Evolutionary conservation across 2,329 filamentous ascomycete species (phyloP), one percentile per base, ranked within the genome.

Genomic region (Colletotrichum liriopes): DNA sequence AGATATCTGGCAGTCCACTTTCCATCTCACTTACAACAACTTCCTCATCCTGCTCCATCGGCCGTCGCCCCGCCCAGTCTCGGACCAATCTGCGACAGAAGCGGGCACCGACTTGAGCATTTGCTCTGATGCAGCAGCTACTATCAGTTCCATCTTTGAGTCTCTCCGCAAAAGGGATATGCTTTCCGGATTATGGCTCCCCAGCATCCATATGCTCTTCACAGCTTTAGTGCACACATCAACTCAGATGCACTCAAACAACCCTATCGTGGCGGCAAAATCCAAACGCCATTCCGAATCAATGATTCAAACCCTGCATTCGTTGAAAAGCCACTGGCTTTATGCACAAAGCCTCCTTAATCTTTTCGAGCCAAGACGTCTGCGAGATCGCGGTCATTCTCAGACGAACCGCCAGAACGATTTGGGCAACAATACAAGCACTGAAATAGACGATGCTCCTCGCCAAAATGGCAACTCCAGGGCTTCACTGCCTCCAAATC

Each of bases 11-110:
- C 76, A 78, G 55, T 76, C 77, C 5, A 79, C 74, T 14, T 77
- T 82, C 26, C 81, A 82, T 67, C 77, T 82, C 39, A 79, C 78
- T 1, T 82, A 81, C 64, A 81, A 81, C 63, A 79, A 79, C 70
- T 79, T 80, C 43, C 76, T 82, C 35, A 74, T 81, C n/a, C 75
- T 82, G 2, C 77, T 82, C 18, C 81, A 82, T 65, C 77, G 81
- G 3, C 76, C 78, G 5, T 74, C 77, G 1, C 79, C 80, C 54
- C 51, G 32, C 20, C 37, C 47, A 23, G 49, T 9, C 32, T 55
- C 61, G 1, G 69, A 60, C 1, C 71, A 47, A 56, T 54, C 73
- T 20, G 49, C 67, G 8, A 67, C 74, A 2, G 73, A 75, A 6
- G 64, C 74, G 1, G 73, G 74, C 37, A 76, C 68, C 35, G 79